Percentiles rank a stretch among this genome's conserved stretches.
These are phyloP conservation scores for Tylopilus vinaceipallidus DNA, from an alignment of 768 basidiomycete genomes.

Conservation along the genomic window DNA sequence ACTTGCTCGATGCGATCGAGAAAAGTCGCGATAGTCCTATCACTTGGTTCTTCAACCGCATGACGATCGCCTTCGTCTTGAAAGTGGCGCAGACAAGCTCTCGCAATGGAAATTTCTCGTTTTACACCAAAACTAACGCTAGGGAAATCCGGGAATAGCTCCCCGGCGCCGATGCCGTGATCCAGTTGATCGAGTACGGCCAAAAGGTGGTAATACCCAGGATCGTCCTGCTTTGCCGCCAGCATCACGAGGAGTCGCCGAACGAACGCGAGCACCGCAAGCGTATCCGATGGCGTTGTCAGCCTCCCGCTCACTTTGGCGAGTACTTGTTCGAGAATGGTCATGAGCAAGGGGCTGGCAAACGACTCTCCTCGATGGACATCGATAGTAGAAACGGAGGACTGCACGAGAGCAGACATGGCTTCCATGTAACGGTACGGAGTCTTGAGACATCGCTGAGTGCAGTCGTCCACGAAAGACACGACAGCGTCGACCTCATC, in stretches of 20 bases:
- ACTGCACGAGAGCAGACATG: constrained; percentile 37
- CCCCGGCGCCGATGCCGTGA: constrained; percentile 25
- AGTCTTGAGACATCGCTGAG: constrained; percentile 75
- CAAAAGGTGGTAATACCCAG: constrained; percentile 35
- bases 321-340: constrained; percentile 72
- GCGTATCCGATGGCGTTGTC: constrained; percentile 56
- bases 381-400: constrained; percentile 2
- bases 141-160: constrained; percentile 35
- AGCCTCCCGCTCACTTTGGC: constrained; percentile 61
- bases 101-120: constrained; percentile 45
- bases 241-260: constrained; percentile 63
- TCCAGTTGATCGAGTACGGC: constrained; percentile 38
- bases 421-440: constrained; percentile 87
- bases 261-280: constrained; percentile 62
- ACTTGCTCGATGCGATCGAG: constrained; percentile 42
- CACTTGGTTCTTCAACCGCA: neutral
- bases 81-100: constrained; percentile 35
- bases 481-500: constrained; percentile 59
- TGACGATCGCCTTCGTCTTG: constrained; percentile 4
- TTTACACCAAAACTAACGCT: constrained; percentile 39
- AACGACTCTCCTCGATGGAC: constrained; percentile 30
- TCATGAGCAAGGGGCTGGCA: constrained; percentile 77
- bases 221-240: constrained; percentile 49
- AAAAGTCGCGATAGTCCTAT: constrained; percentile 38
- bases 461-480: constrained; percentile 81